A percentile compares a stretch with the other conserved stretches of the same genome.
Conservation (phyloP, 306 rosid genomes). For the Fagus sylvatica region DNA sequence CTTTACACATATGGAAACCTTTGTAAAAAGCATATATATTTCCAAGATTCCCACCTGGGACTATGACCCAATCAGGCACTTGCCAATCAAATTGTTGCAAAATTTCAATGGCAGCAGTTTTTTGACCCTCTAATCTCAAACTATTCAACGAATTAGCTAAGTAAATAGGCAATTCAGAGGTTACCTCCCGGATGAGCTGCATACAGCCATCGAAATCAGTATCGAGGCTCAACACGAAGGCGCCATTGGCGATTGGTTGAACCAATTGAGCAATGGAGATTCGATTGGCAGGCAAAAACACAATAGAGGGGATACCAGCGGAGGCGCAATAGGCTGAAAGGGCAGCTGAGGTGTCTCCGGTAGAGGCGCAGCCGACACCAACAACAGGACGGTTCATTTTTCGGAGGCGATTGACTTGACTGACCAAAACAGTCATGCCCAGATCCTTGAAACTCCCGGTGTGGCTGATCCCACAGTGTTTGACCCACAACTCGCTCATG, state of each 20-base stretch:
- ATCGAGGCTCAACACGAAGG: conserved; percentile 73
- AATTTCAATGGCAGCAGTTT: conserved; percentile 83
- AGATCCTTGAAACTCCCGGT: conserved; percentile 83
- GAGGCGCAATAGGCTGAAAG: conserved; percentile 75
- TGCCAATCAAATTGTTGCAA: conserved; percentile 87
- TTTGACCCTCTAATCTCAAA: conserved; percentile 79
- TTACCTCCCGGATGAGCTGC: conserved; percentile 74
- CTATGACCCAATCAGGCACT: conserved; percentile 88
- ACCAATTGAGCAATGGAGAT: conserved; percentile 79
- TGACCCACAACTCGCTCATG: conserved; percentile 86
- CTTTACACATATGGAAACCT: conserved; percentile 79
- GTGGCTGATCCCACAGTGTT: conserved; percentile 87
- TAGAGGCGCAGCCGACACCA: conserved; percentile 85
- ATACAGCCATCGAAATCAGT: conserved; percentile 89
- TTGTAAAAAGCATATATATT: conserved; percentile 86
- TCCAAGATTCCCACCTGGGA: conserved; percentile 79
- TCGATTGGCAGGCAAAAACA: conserved; percentile 63
- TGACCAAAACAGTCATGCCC: conserved; percentile 86
- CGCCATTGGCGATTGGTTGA: conserved; percentile 85
- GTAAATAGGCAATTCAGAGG: conserved; percentile 70
- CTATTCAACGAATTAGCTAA: conserved; percentile 72
- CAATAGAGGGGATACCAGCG: conserved; percentile 73
- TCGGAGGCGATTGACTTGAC: conserved; percentile 73
- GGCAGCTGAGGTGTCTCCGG: conserved; percentile 83
- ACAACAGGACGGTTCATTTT: conserved; percentile 70